A percentile compares a stretch with the other conserved stretches of the same genome.
Evolutionary conservation across 2,329 filamentous ascomycete species (phyloP).

Genomic region (Microcyclospora pomicola): DNA sequence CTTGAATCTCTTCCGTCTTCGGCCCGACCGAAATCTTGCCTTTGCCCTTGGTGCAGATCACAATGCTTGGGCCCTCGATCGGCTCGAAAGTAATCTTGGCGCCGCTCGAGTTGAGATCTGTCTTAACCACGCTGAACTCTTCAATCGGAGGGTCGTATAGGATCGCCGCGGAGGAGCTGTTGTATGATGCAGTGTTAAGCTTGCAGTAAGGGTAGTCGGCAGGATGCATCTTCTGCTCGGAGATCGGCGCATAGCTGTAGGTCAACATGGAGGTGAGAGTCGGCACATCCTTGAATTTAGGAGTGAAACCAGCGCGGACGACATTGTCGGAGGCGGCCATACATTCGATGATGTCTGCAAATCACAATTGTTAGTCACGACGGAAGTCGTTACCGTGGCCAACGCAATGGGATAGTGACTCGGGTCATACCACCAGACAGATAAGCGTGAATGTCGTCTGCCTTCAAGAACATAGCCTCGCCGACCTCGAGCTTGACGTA

Average conservation of each 20-base stretch:
- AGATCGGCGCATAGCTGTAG: conserved; percentile 87
- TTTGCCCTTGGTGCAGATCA: conserved; percentile 75
- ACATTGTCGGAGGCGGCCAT: conserved; percentile 99
- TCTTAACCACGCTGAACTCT: conserved; percentile 82
- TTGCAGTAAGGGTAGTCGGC: conserved; percentile 74
- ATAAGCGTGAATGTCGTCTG: conserved; percentile 96
- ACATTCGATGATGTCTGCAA: conserved; percentile 85
- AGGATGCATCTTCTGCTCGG: conserved; percentile 84
- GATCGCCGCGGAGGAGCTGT: conserved; percentile 53
- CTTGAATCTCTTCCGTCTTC: conserved; percentile 54
- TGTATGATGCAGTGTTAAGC: conserved; percentile 70
- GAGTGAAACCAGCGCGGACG: conserved; percentile 90
- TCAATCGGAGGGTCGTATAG: conserved; percentile 95
- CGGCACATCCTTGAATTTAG: conserved; percentile 92
- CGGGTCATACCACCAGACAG: conserved; percentile 46
- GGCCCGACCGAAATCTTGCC: conserved; percentile 77
- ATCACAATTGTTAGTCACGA: neutral
- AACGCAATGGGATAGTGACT: neutral
- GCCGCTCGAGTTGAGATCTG: conserved; percentile 53
- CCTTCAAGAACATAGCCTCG: conserved; percentile 90
- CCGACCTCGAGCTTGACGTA: conserved; percentile 77
- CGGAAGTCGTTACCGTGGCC: neutral
- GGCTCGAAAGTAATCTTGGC: conserved; percentile 81
- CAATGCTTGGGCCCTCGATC: conserved; percentile 75
- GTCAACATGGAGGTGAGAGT: conserved; percentile 86